Conservation (phyloP, 257 asterid species). For the Nicotiana benthamiana region DNA sequence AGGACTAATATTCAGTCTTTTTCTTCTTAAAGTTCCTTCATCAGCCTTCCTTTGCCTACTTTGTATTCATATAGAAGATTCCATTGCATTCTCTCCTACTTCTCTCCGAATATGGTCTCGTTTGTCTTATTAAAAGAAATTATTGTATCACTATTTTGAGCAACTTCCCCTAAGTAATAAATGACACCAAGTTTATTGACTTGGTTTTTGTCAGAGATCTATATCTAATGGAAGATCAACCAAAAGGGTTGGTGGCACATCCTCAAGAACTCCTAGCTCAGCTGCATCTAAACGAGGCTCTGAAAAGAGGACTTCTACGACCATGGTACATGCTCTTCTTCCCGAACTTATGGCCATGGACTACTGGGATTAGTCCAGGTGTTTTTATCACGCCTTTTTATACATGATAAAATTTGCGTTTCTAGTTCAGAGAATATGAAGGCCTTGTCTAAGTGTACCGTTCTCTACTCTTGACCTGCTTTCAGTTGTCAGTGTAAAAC, state of each 20-base stretch:
- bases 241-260: conserved; percentile 42
- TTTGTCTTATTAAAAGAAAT: background rate
- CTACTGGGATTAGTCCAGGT: background rate
- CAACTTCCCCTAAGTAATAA: background rate
- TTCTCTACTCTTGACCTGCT: conserved; percentile 5
- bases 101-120: background rate
- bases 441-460: background rate
- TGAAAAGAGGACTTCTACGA: conserved; percentile 44
- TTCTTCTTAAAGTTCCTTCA: background rate
- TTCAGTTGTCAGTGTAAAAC: background rate
- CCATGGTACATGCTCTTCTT: conserved; percentile 38
- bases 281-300: conserved; percentile 59
- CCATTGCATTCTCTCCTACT: background rate
- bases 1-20: background rate
- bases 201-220: conserved; percentile 38
- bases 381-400: background rate
- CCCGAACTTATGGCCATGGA: background rate
- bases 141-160: background rate
- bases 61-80: background rate
- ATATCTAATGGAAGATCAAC: conserved; percentile 49
- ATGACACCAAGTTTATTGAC: background rate
- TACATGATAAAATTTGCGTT: background rate
- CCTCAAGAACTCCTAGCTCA: conserved; percentile 45
- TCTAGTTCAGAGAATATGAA: background rate
- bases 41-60: background rate